phyloP scores from a whole-genome alignment of 2,329 filamentous ascomycete genomes.

The Bipolaris cookei region DNA sequence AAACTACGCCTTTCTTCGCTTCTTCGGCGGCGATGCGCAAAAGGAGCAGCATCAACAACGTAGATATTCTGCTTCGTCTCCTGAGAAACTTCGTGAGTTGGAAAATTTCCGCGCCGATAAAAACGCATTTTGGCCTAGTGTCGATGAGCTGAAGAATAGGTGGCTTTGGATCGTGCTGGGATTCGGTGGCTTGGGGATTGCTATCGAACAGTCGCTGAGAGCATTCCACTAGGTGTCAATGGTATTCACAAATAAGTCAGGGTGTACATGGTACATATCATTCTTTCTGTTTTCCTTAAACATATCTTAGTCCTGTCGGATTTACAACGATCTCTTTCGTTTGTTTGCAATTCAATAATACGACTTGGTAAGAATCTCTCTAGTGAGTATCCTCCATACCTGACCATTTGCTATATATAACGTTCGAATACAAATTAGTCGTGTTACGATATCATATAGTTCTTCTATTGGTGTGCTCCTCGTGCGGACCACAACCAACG shows the following conservation, averaged over 20 bases:
- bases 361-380: not conserved
- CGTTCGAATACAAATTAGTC: not conserved
- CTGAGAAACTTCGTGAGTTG: conserved; percentile 61
- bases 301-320: not conserved
- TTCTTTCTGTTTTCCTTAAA: not conserved
- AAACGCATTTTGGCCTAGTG: conserved; percentile 66
- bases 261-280: not conserved
- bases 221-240: conserved; percentile 33
- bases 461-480: not conserved
- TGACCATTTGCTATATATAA: not conserved
- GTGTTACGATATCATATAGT: not conserved
- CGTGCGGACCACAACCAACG: not conserved
- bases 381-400: not conserved
- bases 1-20: conserved; percentile 66
- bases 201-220: conserved; percentile 54
- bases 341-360: not conserved
- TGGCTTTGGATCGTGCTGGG: conserved; percentile 63
- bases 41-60: conserved; percentile 61
- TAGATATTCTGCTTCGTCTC: conserved; percentile 59
- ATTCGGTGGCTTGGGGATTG: conserved; percentile 57
- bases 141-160: conserved; percentile 59
- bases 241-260: not conserved
- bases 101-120: conserved; percentile 60
- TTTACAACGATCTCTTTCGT: not conserved
- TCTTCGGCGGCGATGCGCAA: conserved; percentile 62